Base-by-base conservation (phyloP, 2,329 filamentous ascomycete genomes). In the Colletotrichum sp. region DNA sequence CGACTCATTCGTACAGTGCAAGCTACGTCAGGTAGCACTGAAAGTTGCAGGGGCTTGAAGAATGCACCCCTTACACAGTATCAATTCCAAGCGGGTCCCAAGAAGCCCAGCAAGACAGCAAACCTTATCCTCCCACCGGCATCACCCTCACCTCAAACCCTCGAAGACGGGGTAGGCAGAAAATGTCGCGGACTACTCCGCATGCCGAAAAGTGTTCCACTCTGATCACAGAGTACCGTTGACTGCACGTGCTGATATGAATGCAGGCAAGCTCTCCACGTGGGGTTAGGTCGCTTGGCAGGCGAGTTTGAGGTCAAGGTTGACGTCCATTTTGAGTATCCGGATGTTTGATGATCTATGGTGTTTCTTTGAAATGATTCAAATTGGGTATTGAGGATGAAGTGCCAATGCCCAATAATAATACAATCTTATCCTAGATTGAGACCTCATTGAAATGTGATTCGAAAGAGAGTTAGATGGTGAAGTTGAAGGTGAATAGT, bases 351-450 rank as follows among this genome's bases (percentile, higher is more conserved):
- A 49, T 4, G 6, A 49, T 22, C 6, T 13, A 13, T 49, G 6
- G 2, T 22, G 11, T 49, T 8, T 49, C 3, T 49, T 22, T 4
- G 19, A n/a, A 22, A 49, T 36, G 34, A 49, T 12, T 1, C 19
- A 2, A 49, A n/a, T n/a, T 4, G 44, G 11, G 0, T 3, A 4
- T 0, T 49, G 19, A 0, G 4, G 44, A 49, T 49, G 44, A 12
- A 13, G 3, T 22, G 2, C 0, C 9, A 22, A 12, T 49, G 1
- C 11, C 19, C 19, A 49, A 22, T 49, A 3, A 9, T 4, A 19
- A n/a, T 49, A 5, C 0, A 19, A 39, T 5, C 16, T 3, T 0
- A 39, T 39, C 34, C 32, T 32, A 32, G 32, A 32, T 32, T 4
- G 32, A 32, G 12, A 1, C 32, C 32, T 6, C 32, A 0, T 32